Conservation (phyloP, 2,329 filamentous ascomycete species). For the Microcera coccophila region DNA sequence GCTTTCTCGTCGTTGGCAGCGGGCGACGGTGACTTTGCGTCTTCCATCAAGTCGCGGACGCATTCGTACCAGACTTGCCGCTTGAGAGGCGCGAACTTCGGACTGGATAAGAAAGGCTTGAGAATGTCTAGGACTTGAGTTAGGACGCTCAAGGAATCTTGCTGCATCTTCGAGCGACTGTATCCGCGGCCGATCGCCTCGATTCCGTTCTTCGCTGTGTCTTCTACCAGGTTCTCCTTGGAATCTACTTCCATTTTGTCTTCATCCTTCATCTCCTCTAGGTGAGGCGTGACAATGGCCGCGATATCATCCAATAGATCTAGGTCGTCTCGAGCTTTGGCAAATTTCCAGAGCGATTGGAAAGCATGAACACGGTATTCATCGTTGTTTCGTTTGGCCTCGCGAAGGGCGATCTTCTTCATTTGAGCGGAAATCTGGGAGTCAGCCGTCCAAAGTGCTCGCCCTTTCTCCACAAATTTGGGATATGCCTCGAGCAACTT, state of each 20-base stretch:
- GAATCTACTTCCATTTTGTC: constrained; percentile 68
- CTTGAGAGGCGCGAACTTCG: constrained; percentile 41
- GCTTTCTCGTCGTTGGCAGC: constrained; percentile 17
- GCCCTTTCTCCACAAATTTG: constrained; percentile 66
- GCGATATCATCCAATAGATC: constrained; percentile 66
- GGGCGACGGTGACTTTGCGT: constrained; percentile 29
- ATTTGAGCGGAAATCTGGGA: constrained; percentile 56
- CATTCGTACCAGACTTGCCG: constrained; percentile 52
- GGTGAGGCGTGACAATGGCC: constrained; percentile 57
- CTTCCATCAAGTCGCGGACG: constrained; percentile 45
- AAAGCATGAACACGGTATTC: constrained; percentile 76
- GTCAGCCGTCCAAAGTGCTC: constrained; percentile 54
- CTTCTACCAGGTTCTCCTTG: constrained; percentile 41
- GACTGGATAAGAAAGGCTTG: constrained; percentile 37
- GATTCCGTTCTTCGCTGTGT: constrained; percentile 47
- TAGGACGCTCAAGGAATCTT: constrained; percentile 37
- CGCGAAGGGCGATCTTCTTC: constrained; percentile 76
- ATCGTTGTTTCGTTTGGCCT: constrained; percentile 90
- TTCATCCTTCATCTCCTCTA: constrained; percentile 56
- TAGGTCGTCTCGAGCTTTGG: constrained; percentile 62
- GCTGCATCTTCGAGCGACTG: constrained; percentile 37
- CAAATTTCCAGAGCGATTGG: constrained; percentile 66
- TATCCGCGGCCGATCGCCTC: constrained; percentile 51
- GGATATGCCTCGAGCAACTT: constrained; percentile 76
- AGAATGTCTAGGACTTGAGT: constrained; percentile 38